Evolutionary conservation across 1,139 yeast species (phyloP), one percentile per base, ranked within the genome.

Genomic region (Suhomyces ambrosiae): DNA sequence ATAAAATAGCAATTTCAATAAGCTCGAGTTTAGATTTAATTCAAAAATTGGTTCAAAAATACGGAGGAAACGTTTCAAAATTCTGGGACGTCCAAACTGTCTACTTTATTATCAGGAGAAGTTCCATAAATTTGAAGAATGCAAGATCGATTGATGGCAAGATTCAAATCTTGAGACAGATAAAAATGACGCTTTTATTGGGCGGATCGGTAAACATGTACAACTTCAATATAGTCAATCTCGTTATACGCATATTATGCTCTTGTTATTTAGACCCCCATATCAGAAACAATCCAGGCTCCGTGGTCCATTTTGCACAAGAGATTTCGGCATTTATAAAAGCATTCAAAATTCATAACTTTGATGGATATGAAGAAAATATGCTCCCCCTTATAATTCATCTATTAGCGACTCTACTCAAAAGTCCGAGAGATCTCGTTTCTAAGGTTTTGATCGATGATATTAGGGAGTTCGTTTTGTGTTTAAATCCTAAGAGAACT

Each of bases 41-140:
- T 7, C 42, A 34, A 2, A 45, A 40, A 12, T 28, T 58, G 6
- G 42, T 60, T 0, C 41, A 47, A 7, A 64, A 61, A 35, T 58
- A 49, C 38, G 28, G 32, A 2, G 24, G 36, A 1, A 36, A 32
- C 5, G 34, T 27, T 10, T 6, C 5, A 5, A 5, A 9, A 0
- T 67, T 68, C 39, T 79, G 83, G 84, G 39, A 52, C 3, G 40
- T 57, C 0, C 47, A 54, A 7, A 50, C 49, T 5, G 48, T 68
- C 3, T 68, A 67, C 41, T 76, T 76, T 48, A 33, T 77, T 4
- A 29, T 63, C 1, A 57, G 73, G 13, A 58, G 68, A 13, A 27
- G 72, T 2, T 46, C 71, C 1, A 36, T 59, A 2, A 42, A 50
- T 7, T 38, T 74, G 3, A 50, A 56, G 0, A 27, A 44, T 0